Evolutionary conservation across 1,139 yeast species (phyloP), one percentile per base, ranked within the genome.

Genomic region (Hyphopichia khmerensis): DNA sequence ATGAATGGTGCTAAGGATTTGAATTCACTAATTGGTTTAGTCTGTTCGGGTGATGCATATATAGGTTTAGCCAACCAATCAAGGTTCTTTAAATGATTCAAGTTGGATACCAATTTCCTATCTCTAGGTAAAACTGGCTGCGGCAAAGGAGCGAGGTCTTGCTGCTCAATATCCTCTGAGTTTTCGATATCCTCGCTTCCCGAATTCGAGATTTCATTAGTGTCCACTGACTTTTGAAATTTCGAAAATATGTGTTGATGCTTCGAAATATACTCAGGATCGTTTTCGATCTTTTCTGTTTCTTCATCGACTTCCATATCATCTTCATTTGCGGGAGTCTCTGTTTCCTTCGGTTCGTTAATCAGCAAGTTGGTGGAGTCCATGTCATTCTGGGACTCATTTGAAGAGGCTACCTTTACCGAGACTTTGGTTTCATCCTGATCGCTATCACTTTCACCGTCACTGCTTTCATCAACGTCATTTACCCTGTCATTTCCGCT

Each of bases 101-200:
- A 59, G 18, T 64, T 66, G 13, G 77, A 56, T 4, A 68, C 58
- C 21, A 81, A 61, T 40, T 59, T 62, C 38, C 58, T 61, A 50
- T 82, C 84, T 51, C 72, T 63, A 3, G 86, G 86, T 30, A 81
- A 65, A 36, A 69, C 80, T 0, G 95, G 95, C 60, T 89, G 96
- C 1, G 97, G 97, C 40, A 91, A 67, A 11, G 96, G 96, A 3
- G 76, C 84, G 38, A 91, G 69, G 36, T 80, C 84, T 47, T 77
- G 79, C 5, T 53, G 54, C 23, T 66, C 67, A 1, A 58, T 63
- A 3, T 38, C 44, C 5, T 35, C 38, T n/a, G 43, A 43, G 13
- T 38, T 45, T 17, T 41, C 46, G 16, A n/a, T 10, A 6, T 38
- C 42, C 2, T 34, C 43, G 4, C 29, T 27, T 30, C 35, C 41